Evolutionary conservation across 345 rosid species (phyloP), one percentile per base, ranked within the genome.

Genomic region (Punica granatum): DNA sequence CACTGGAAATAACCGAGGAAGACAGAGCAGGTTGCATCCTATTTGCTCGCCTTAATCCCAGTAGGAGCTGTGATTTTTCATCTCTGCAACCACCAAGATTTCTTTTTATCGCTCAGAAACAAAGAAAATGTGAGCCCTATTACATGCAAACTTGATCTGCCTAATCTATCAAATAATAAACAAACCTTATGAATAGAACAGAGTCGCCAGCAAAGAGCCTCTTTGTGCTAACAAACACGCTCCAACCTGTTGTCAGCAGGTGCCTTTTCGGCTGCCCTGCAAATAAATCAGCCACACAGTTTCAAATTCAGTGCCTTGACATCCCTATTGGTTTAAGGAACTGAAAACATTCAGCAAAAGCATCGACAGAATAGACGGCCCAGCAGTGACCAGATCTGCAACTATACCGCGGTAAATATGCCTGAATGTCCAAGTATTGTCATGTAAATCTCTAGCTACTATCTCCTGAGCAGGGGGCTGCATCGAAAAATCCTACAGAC

Each of bases 141-240:
- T 28, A 1, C 5, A 37, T 37, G 11, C 6, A 11, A 5, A 37
- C 41, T 5, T 26, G 2, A 56, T 2, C 34, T n/a, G 25, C 15
- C 7, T 26, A 56, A 56, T 28, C 18, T 0, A 26, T 26, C 34
- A 56, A 56, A 56, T 12, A 56, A 26, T 12, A n/a, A 2, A 25
- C 64, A 68, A 77, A 92, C 98, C 98, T 88, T 69, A 90, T 86
- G 67, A 92, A 92, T 46, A 92, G 86, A 79, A 92, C 98, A 25
- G 98, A 90, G 78, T 92, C 98, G 30, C 98, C 95, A 72, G 98
- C 90, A 68, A 88, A 84, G 63, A 92, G 96, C 76, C 96, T 86
- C 76, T 92, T 92, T 13, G 88, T 86, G 85, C 96, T 88, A 58
- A 92, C 92, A 82, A 92, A 90, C 36, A 90, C 91, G 70, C 98